A percentile compares a stretch with the other conserved stretches of the same genome.
These are phyloP conservation scores for Mycena galericulata DNA, from an alignment of 768 basidiomycete species.

Conservation along the genomic window DNA sequence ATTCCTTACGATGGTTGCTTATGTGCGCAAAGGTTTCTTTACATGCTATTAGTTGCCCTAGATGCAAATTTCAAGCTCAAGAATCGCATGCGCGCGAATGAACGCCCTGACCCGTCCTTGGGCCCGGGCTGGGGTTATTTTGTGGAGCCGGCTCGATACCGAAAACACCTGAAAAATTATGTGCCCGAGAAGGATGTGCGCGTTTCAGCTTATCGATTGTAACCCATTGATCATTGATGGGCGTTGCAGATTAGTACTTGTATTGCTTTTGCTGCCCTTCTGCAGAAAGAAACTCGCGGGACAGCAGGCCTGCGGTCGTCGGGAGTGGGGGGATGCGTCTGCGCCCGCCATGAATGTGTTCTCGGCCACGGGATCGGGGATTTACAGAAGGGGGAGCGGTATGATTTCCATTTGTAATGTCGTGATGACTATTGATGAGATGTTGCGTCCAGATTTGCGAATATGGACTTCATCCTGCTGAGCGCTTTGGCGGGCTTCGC, in stretches of 20 bases:
- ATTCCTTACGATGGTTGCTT: neutral
- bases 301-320: slow-evolving; percentile 14
- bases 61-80: slow-evolving; percentile 15
- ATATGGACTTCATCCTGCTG: slow-evolving; percentile 39
- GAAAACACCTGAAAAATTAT: slow-evolving; percentile 10
- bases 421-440: neutral
- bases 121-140: slow-evolving; percentile 22
- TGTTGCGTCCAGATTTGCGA: slow-evolving; percentile 26
- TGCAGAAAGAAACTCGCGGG: slow-evolving; percentile 31
- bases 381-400: slow-evolving; percentile 40
- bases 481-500: slow-evolving; percentile 14
- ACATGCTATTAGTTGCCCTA: slow-evolving; percentile 20
- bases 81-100: slow-evolving; percentile 8
- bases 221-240: neutral
- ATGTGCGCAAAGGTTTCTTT: slow-evolving; percentile 7
- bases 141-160: neutral
- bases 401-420: neutral
- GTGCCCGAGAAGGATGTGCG: slow-evolving; percentile 13
- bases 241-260: slow-evolving; percentile 26
- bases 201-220: neutral
- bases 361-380: slow-evolving; percentile 8
- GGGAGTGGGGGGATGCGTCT: slow-evolving; percentile 20
- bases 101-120: slow-evolving; percentile 14
- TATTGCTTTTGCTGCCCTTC: neutral
- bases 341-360: slow-evolving; percentile 26